Evolutionary conservation across 2,329 filamentous ascomycete genomes (phyloP).

Genomic region (Botrytis fabae): DNA sequence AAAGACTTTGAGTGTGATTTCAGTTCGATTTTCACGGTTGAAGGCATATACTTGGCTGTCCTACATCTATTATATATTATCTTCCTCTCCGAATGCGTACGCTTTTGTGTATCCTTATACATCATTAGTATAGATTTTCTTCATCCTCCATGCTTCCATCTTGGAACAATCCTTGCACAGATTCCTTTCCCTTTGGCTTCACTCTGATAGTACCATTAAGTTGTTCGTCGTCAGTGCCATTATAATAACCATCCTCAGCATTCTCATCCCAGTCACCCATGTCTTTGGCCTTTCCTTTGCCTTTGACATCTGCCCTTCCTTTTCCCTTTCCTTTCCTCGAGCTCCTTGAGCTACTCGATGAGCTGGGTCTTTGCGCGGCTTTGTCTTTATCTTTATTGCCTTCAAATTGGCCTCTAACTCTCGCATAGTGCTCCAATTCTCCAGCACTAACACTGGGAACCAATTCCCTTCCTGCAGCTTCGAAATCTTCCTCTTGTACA

Average conservation of each 20-base stretch:
- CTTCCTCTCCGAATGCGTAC: not conserved
- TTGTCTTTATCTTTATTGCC: slow-evolving; percentile 49
- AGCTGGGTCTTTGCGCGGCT: slow-evolving; percentile 4
- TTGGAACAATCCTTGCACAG: slow-evolving; percentile 38
- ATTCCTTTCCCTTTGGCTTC: slow-evolving; percentile 52
- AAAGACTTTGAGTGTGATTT: not conserved
- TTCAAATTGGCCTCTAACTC: slow-evolving; percentile 81
- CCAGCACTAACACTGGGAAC: slow-evolving; percentile 93
- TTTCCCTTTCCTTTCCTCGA: slow-evolving; percentile 35
- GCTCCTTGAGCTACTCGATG: slow-evolving; percentile 19
- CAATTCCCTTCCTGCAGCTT: slow-evolving; percentile 76
- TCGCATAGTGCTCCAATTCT: slow-evolving; percentile 87
- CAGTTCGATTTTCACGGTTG: not conserved
- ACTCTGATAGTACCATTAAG: slow-evolving; percentile 16
- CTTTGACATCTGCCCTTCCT: slow-evolving; percentile 25
- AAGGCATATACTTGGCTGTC: not conserved
- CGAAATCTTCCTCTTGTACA: slow-evolving; percentile 87
- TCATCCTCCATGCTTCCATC: slow-evolving; percentile 38
- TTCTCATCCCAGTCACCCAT: slow-evolving; percentile 41
- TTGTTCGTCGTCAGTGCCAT: slow-evolving; percentile 23
- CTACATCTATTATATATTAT: not conserved
- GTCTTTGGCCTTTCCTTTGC: slow-evolving; percentile 43
- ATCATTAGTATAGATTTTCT: slow-evolving; percentile 41
- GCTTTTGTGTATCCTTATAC: not conserved
- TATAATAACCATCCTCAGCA: slow-evolving; percentile 35